A percentile compares a stretch with the other conserved stretches of the same genome.
These are phyloP conservation scores for Collariella sp. DNA, from an alignment of 495 filamentous ascomycete genomes.

Conservation along the genomic window DNA sequence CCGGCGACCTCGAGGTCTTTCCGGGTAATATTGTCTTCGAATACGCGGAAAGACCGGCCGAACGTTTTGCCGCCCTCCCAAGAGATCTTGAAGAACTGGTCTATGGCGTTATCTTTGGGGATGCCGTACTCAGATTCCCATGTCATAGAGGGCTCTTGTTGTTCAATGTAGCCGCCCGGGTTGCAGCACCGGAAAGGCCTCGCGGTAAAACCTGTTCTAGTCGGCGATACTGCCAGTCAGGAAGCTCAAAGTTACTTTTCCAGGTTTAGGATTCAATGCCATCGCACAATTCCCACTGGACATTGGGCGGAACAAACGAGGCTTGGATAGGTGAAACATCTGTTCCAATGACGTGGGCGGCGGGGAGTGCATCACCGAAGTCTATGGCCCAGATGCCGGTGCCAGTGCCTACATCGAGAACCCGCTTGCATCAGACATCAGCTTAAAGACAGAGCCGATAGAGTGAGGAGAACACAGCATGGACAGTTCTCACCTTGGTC, in stretches of 20 bases:
- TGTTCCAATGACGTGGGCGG: slow-evolving; percentile 33
- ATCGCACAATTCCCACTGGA: too few species aligned
- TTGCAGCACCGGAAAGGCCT: slow-evolving; percentile 30
- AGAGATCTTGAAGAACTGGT: slow-evolving; percentile 11
- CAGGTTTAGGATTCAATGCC: background rate
- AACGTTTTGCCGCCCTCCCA: slow-evolving; percentile 29
- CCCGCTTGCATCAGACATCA: too few species aligned
- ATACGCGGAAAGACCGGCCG: slow-evolving; percentile 31
- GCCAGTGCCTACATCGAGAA: slow-evolving; percentile 55
- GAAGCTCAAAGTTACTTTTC: slow-evolving; percentile 43
- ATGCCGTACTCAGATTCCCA: background rate
- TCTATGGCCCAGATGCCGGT: slow-evolving; percentile 53
- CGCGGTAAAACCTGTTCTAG: slow-evolving; percentile 42
- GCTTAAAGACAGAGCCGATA: too few species aligned
- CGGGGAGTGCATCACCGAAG: slow-evolving; percentile 43
- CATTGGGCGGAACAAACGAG: too few species aligned
- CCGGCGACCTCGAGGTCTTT: slow-evolving; percentile 44
- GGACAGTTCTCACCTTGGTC: slow-evolving; percentile 7
- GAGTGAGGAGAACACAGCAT: background rate
- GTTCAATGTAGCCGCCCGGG: slow-evolving; percentile 36
- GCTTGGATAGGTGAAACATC: too few species aligned
- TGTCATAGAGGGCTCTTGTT: background rate
- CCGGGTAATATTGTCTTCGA: slow-evolving; percentile 27
- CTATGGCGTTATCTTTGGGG: background rate
- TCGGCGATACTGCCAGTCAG: slow-evolving; percentile 31